Conservation (phyloP, 1,284 basidiomycete species). For the Tranzscheliella williamsii region DNA sequence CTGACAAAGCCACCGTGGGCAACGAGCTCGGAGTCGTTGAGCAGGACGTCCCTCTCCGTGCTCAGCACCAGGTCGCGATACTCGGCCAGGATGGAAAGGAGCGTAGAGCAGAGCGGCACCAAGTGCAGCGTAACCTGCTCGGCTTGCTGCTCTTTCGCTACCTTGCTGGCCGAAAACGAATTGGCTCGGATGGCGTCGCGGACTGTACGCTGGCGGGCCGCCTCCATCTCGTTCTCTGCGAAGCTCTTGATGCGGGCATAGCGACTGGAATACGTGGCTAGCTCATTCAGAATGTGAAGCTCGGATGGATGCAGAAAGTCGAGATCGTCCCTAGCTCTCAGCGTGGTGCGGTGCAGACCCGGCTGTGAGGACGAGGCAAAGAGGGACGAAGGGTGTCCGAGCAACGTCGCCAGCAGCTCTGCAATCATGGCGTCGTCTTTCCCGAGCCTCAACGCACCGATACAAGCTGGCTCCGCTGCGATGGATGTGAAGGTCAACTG, state of each 20-base stretch:
- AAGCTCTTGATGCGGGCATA: conserved; percentile 32
- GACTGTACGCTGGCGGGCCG: conserved; percentile 22
- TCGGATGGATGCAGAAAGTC: conserved; percentile 33
- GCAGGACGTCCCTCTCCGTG: conserved; percentile 28
- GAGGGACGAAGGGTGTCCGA: conserved; percentile 39
- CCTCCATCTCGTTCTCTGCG: conserved; percentile 26
- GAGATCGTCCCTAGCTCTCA: conserved; percentile 27
- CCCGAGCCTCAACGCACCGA: too few relatives aligned
- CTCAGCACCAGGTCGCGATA: conserved; percentile 34
- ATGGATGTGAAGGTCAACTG: too few relatives aligned
- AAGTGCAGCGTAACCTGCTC: conserved; percentile 38
- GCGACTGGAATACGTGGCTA: conserved; percentile 30
- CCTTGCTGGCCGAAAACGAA: conserved; percentile 10
- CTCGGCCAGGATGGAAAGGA: conserved; percentile 26
- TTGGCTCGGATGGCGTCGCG: conserved; percentile 32
- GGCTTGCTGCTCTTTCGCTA: conserved; percentile 4
- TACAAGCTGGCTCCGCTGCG: too few relatives aligned
- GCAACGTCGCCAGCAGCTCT: conserved; percentile 37
- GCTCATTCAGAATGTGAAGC: conserved; percentile 26
- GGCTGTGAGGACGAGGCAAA: conserved; percentile 27
- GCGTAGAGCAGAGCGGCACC: conserved; percentile 35
- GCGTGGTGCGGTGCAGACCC: not conserved
- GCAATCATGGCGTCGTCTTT: conserved; percentile 37
- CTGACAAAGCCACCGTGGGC: conserved; percentile 30
- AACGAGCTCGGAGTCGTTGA: conserved; percentile 22